Evolutionary conservation across 768 basidiomycete species (phyloP).

Genomic region (Lactarius tabidus): DNA sequence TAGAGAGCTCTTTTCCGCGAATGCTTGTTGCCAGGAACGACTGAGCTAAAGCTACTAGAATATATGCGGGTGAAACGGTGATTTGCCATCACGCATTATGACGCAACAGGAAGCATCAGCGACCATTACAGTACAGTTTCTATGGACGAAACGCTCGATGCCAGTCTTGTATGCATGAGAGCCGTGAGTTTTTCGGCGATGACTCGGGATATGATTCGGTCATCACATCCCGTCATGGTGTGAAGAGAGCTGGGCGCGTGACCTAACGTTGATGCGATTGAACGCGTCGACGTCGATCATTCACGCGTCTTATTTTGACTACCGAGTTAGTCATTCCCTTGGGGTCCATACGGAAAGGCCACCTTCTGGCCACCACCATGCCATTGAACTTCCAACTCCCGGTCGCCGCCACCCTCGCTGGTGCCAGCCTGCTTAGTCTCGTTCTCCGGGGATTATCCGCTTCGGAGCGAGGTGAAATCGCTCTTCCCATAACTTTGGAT

Average conservation of each 20-base stretch:
- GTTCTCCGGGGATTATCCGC: slow-evolving; percentile 39
- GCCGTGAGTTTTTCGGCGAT: background rate
- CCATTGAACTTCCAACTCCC: slow-evolving; percentile 51
- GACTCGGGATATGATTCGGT: too few relatives aligned
- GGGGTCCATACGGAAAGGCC: background rate
- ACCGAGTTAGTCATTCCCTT: background rate
- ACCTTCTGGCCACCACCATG: slow-evolving; percentile 39
- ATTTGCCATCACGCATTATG: background rate
- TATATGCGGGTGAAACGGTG: background rate
- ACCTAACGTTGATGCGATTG: background rate
- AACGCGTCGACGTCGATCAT: background rate
- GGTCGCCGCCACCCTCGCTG: slow-evolving; percentile 46
- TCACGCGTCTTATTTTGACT: background rate
- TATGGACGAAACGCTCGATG: background rate
- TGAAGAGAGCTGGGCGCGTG: too few relatives aligned
- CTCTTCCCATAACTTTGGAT: slow-evolving; percentile 39
- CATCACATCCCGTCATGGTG: background rate
- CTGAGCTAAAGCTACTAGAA: background rate
- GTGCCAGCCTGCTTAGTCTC: slow-evolving; percentile 43
- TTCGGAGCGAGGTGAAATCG: slow-evolving; percentile 47
- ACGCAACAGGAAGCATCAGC: background rate
- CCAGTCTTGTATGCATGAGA: background rate
- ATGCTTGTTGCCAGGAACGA: slow-evolving; percentile 9
- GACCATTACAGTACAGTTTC: background rate
- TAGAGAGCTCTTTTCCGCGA: background rate